Base-by-base conservation (phyloP, 164 flowering plant genomes). In the Dillenia turbinata region DNA sequence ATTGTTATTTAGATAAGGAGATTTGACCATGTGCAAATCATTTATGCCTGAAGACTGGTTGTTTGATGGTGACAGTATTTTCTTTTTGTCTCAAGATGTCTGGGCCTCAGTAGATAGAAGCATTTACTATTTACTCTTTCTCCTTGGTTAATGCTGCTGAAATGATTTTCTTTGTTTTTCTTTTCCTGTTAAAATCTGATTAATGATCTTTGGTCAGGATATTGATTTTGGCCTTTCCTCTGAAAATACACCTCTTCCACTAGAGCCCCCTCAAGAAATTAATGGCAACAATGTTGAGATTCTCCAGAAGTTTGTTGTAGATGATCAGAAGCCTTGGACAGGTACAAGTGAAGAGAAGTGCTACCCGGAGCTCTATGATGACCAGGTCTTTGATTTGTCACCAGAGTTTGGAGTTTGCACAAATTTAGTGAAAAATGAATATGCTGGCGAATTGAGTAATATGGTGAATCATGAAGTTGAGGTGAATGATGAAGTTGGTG, bases 241-340 rank as follows among this genome's bases (percentile, higher is more conserved):
- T 49, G 78, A 71, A 53, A 49, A 57, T 67, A 52, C 65, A 52
- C 64, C 76, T 11, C 61, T 57, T 61, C 76, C 73, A 14, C 44
- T 51, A 44, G 73, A 67, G 61, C 65, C 58, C 62, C 63, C 47
- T 56, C 19, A 61, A 48, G 84, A 77, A 8, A 79, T 75, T 14
- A 43, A 62, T 10, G 65, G 75, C 67, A 75, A 71, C 59, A 17
- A 66, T 50, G 57, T 22, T 61, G 69, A 69, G 45, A 57, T 66
- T 33, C 57, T 56, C 12, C 11, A 15, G 17, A 66, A 63, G 12
- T 51, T 69, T 8, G 22, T 54, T 56, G 73, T 64, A 19, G 63
- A 60, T 64, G 68, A 72, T 64, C 68, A 57, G 50, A 71, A 71
- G 62, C 76, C 78, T 51, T 49, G 66, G 14, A 61, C 73, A 14